These are phyloP conservation scores for Multifurca ochricompacta DNA, from an alignment of 768 basidiomycete species.

Conservation along the genomic window DNA sequence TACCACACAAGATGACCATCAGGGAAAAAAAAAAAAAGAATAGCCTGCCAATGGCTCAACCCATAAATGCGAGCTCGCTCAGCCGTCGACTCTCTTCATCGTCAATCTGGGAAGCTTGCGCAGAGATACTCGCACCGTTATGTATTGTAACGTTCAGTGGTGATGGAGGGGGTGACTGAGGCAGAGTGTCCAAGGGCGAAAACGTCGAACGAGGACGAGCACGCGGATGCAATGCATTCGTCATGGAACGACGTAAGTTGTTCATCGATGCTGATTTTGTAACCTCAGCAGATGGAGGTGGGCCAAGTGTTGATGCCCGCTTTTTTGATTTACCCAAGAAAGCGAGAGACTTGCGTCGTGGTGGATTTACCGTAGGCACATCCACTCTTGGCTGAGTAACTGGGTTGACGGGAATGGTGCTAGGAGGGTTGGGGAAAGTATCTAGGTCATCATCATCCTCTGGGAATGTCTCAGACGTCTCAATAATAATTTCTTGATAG, in stretches of 20 bases:
- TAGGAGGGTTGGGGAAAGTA: neutral
- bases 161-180: conserved; percentile 25
- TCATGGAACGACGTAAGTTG: conserved; percentile 8
- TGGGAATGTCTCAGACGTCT: conserved; percentile 2
- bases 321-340: neutral
- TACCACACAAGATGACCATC: neutral
- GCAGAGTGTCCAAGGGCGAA: neutral
- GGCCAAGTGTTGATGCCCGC: conserved; percentile 1
- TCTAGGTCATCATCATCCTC: conserved; percentile 8
- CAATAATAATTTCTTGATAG: conserved; percentile 10
- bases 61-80: conserved; percentile 64
- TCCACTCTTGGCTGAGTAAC: neutral
- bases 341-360: neutral
- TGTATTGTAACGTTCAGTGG: conserved; percentile 55
- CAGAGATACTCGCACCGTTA: conserved; percentile 46
- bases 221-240: neutral
- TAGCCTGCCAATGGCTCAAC: neutral
- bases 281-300: neutral
- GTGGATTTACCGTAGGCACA: no score
- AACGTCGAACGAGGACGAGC: neutral
- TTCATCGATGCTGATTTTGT: conserved; percentile 1
- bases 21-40: neutral
- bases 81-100: conserved; percentile 64
- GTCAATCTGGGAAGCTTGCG: conserved; percentile 45
- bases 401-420: neutral